These are phyloP conservation scores for Cutaneotrichosporon dermatis DNA, from an alignment of 1,284 basidiomycete genomes.

Conservation along the genomic window DNA sequence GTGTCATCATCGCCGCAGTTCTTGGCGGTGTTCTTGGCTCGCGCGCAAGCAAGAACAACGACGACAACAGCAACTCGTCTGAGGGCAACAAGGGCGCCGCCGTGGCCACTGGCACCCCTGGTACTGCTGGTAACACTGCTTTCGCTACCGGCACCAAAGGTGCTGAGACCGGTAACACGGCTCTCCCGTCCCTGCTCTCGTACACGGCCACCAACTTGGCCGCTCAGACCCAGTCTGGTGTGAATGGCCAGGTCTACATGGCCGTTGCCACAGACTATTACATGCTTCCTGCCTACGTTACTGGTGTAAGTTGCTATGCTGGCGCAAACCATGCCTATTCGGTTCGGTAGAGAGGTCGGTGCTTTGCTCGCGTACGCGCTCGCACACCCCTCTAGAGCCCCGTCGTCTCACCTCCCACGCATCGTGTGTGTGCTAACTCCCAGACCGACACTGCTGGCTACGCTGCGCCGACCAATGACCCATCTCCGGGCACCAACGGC, in stretches of 20 bases:
- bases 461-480: slow-evolving; percentile 65
- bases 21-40: slow-evolving; percentile 71
- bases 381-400: background rate
- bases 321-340: background rate
- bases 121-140: background rate
- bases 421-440: slow-evolving; percentile 7
- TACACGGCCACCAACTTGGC: slow-evolving; percentile 19
- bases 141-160: slow-evolving; percentile 14
- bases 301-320: slow-evolving; percentile 60
- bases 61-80: background rate
- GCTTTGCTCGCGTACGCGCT: no score
- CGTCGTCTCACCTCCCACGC: background rate
- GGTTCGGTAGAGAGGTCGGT: background rate
- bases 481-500: slow-evolving; percentile 53
- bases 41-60: slow-evolving; percentile 51
- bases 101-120: background rate
- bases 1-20: slow-evolving; percentile 69
- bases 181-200: slow-evolving; percentile 26
- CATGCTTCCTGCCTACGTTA: slow-evolving; percentile 80
- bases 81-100: background rate
- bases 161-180: slow-evolving; percentile 29
- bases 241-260: slow-evolving; percentile 40
- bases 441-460: slow-evolving; percentile 77
- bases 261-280: slow-evolving; percentile 63
- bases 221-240: slow-evolving; percentile 37